A percentile compares a stretch with the other conserved stretches of the same genome.
phyloP scores from a whole-genome alignment of 129 eudicot genomes.

The Tagetes patula region DNA sequence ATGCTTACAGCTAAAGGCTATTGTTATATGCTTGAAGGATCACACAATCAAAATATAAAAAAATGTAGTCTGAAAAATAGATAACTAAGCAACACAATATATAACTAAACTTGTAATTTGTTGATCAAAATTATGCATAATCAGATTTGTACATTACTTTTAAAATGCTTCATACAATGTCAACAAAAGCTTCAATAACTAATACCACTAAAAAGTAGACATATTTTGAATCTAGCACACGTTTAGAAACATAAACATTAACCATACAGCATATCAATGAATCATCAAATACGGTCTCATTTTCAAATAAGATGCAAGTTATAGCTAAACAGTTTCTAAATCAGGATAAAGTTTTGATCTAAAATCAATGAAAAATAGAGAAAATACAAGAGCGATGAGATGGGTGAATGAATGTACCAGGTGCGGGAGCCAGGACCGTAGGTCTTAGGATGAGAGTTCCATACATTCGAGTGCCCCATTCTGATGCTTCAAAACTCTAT shows the following conservation, averaged over 20 bases:
- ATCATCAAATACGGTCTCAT: neutral
- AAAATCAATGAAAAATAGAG: no score
- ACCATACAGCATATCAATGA: neutral
- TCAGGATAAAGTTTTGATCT: no score
- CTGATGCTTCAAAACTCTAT: neutral
- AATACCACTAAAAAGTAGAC: neutral
- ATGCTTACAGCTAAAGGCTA: no score
- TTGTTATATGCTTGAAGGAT: no score
- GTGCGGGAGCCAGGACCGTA: conserved; percentile 56
- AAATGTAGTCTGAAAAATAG: no score
- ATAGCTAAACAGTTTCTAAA: no score
- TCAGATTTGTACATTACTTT: neutral
- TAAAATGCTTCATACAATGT: neutral
- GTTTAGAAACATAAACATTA: neutral
- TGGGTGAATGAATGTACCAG: conserved; percentile 28
- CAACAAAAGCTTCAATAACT: neutral
- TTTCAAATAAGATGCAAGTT: neutral
- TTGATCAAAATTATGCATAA: no score
- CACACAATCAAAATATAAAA: no score
- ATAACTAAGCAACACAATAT: no score
- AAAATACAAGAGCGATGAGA: no score
- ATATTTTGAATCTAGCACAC: neutral
- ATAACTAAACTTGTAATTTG: no score
- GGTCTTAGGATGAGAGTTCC: conserved; percentile 55
- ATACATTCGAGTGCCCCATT: conserved; percentile 48